Evolutionary conservation across 2,329 filamentous ascomycete genomes (phyloP).

Genomic region (Sporothrix pallida): DNA sequence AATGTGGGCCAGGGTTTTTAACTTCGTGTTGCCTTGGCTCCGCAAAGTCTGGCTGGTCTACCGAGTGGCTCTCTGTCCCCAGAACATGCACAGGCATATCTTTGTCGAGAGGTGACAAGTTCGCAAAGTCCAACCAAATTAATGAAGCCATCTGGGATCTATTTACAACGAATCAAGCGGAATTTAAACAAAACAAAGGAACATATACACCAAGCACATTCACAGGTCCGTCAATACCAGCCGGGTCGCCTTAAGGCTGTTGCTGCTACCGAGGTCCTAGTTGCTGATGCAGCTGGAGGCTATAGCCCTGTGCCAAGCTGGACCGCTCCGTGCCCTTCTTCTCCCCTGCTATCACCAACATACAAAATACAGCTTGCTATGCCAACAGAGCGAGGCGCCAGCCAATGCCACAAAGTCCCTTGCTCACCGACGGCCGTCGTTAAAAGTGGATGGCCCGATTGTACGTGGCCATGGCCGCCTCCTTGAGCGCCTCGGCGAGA

Average conservation of each 20-base stretch:
- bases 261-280: too few relatives aligned
- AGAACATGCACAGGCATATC: background rate
- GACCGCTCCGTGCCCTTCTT: background rate
- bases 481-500: conserved; percentile 97
- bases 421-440: background rate
- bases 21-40: background rate
- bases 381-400: background rate
- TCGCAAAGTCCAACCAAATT: too few relatives aligned
- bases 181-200: background rate
- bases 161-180: conserved; percentile 12
- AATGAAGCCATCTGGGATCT: conserved; percentile 6
- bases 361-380: background rate
- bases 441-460: conserved; percentile 96
- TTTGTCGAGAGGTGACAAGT: background rate
- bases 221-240: background rate
- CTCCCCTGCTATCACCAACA: too few relatives aligned
- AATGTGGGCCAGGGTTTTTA: background rate
- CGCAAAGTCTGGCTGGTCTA: background rate
- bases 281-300: background rate
- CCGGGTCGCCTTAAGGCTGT: too few relatives aligned
- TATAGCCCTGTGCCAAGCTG: background rate
- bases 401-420: conserved; percentile 2
- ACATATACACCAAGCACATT: background rate
- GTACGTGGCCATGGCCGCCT: conserved; percentile 98
- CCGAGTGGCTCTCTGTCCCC: background rate